A percentile compares a stretch with the other conserved stretches of the same genome.
These are phyloP conservation scores for Apiospora hydei DNA, from an alignment of 2,329 filamentous ascomycete genomes.

Conservation along the genomic window DNA sequence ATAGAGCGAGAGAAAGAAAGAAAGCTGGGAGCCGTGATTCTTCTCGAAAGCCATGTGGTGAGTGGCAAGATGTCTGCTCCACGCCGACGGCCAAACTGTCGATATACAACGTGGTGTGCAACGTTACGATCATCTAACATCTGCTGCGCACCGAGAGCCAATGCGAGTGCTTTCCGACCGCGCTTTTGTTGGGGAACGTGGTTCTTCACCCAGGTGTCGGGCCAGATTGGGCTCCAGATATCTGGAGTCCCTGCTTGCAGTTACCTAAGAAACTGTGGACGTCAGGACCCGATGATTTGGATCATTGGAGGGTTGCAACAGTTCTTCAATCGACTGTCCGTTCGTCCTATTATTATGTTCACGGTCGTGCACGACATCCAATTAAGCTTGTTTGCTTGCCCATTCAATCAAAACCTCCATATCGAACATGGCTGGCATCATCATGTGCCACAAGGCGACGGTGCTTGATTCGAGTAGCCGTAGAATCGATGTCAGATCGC, in stretches of 20 bases:
- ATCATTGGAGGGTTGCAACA: slow-evolving; percentile 10
- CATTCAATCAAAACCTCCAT: background rate
- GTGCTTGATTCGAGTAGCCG: background rate
- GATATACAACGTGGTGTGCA: slow-evolving; percentile 7
- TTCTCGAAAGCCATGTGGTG: slow-evolving; percentile 5
- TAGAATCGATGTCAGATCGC: background rate
- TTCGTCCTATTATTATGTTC: background rate
- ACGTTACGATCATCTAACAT: background rate
- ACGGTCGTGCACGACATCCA: background rate
- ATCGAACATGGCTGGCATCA: background rate
- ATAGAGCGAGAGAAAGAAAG: background rate
- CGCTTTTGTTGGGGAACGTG: background rate
- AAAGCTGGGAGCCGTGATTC: background rate
- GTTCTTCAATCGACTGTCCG: background rate
- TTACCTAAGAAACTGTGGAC: slow-evolving; percentile 16
- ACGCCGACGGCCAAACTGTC: slow-evolving; percentile 5
- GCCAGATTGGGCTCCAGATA: slow-evolving; percentile 15
- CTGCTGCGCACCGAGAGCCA: background rate
- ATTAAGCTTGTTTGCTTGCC: slow-evolving; percentile 17
- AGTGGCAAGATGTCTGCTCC: slow-evolving; percentile 12
- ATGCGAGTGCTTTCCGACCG: background rate
- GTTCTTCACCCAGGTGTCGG: background rate
- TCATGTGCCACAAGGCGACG: background rate
- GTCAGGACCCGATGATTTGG: slow-evolving; percentile 6
- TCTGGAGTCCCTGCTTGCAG: slow-evolving; percentile 4